Base-by-base conservation (phyloP, 768 basidiomycete genomes). In the Mycena epipterygia region DNA sequence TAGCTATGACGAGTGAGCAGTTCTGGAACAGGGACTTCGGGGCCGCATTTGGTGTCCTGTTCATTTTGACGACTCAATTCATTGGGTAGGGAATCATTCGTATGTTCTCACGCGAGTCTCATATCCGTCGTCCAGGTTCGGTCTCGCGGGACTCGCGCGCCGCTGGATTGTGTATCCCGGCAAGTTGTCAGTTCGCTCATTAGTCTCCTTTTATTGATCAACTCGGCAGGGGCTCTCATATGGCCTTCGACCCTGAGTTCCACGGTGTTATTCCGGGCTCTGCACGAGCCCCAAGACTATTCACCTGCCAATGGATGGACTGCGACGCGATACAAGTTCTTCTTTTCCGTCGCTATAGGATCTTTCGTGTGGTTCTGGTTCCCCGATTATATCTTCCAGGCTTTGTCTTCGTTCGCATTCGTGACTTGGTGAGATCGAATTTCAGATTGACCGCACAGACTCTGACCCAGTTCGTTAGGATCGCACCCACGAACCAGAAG, bases 371-470 rank as follows among this genome's bases (percentile, higher is more conserved):
- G 63, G 63, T 64, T 55, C 52, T 64, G 63, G 63, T 64, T 64
- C 63, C 63, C 63, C 30, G 63, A 64, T 53, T 64, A 64, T 32
- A 64, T 64, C 30, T 64, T 64, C 52, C 63, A 64, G 52, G 63
- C 63, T 4, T 33, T 64, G 32, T 64, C 53, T 23, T 64, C 63
- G 52, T 64, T 64, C 41, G 52, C 63, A 9, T 64, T 64, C n/a
- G 51, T 64, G 7, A 64, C 63, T 12, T 64, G 63, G n/a, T n/a
- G n/a, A n/a, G n/a, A n/a, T n/a, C n/a, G n/a, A n/a, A n/a, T n/a
- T n/a, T n/a, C n/a, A n/a, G n/a, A n/a, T n/a, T n/a, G n/a, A n/a
- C n/a, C n/a, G n/a, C n/a, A n/a, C n/a, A n/a, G n/a, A n/a, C n/a
- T n/a, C n/a, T n/a, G n/a, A n/a, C n/a, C n/a, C n/a, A n/a, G n/a